Evolutionary conservation across 2,329 filamentous ascomycete genomes (phyloP).

Genomic region (Whalleya microplaca): DNA sequence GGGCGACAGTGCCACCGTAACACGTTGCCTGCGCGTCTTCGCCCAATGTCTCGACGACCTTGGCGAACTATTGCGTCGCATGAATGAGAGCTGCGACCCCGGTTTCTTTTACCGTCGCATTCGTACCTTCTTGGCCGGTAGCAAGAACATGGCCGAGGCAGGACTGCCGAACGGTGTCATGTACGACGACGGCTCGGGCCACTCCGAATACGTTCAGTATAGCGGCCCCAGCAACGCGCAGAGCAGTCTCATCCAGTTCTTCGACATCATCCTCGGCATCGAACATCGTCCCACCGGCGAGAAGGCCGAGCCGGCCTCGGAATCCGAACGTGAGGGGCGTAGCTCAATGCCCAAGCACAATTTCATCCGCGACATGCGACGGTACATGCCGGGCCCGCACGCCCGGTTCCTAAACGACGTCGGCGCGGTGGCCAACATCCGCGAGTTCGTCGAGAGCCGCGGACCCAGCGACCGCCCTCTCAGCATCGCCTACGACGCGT

Average conservation of each 20-base stretch:
- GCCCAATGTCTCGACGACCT: slow-evolving; percentile 89
- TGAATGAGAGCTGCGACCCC: slow-evolving; percentile 96
- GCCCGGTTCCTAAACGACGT: slow-evolving; percentile 87
- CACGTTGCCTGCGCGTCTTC: slow-evolving; percentile 75
- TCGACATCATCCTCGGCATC: slow-evolving; percentile 87
- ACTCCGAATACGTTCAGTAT: slow-evolving; percentile 76
- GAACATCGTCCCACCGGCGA: slow-evolving; percentile 89
- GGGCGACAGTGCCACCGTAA: slow-evolving; percentile 72
- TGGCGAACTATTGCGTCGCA: slow-evolving; percentile 75
- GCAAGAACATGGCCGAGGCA: slow-evolving; percentile 96
- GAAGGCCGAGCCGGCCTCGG: slow-evolving; percentile 52
- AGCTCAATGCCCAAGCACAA: slow-evolving; percentile 66
- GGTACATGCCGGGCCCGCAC: slow-evolving; percentile 95
- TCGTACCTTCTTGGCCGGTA: slow-evolving; percentile 92
- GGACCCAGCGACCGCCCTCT: slow-evolving; percentile 63
- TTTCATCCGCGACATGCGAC: slow-evolving; percentile 96
- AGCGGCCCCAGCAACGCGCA: slow-evolving; percentile 96
- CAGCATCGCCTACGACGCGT: slow-evolving; percentile 85
- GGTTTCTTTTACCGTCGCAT: slow-evolving; percentile 95
- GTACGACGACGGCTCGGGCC: slow-evolving; percentile 79
- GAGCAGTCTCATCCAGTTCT: slow-evolving; percentile 96
- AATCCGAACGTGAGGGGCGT: slow-evolving; percentile 49
- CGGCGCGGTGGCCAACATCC: slow-evolving; percentile 80
- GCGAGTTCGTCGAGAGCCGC: slow-evolving; percentile 73
- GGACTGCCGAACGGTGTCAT: slow-evolving; percentile 85